These are phyloP conservation scores for Loxodes magnus DNA, from an alignment of 73 alveolate genomes.

Conservation along the genomic window DNA sequence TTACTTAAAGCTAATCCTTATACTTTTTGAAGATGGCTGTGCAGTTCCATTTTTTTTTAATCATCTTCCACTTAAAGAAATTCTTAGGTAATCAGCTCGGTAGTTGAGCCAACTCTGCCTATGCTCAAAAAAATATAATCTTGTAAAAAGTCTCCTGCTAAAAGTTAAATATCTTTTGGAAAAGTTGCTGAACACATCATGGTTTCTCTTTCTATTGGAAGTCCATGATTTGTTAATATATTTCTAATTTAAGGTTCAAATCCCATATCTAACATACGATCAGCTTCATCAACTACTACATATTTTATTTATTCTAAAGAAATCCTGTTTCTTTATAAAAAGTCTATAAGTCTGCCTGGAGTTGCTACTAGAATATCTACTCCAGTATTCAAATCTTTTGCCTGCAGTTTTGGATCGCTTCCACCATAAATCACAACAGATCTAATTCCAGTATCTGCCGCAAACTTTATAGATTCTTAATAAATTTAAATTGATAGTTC, in stretches of 20 bases:
- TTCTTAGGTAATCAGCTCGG: slow-evolving; percentile 26
- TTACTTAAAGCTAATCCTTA: too few species aligned
- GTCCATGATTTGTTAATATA: too few species aligned
- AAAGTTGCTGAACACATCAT: slow-evolving; percentile 36
- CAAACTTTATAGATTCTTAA: slow-evolving; percentile 64
- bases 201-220: slow-evolving; percentile 36
- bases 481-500: slow-evolving; percentile 62
- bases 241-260: slow-evolving; percentile 73
- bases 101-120: slow-evolving; percentile 22
- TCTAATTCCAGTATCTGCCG: slow-evolving; percentile 31
- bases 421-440: slow-evolving; percentile 83
- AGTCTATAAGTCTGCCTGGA: slow-evolving; percentile 89
- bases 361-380: slow-evolving; percentile 74
- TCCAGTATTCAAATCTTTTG: slow-evolving; percentile 61
- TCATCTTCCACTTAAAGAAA: slow-evolving; percentile 23
- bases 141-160: slow-evolving; percentile 28
- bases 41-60: too few species aligned
- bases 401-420: slow-evolving; percentile 47
- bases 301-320: slow-evolving; percentile 58
- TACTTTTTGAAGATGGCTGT: not conserved
- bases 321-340: slow-evolving; percentile 62
- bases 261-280: slow-evolving; percentile 83
- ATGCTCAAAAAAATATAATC: too few species aligned
- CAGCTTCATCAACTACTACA: slow-evolving; percentile 91
- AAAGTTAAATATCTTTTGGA: slow-evolving; percentile 19